phyloP scores from a whole-genome alignment of 768 basidiomycete genomes.

The Boletus sp. region DNA sequence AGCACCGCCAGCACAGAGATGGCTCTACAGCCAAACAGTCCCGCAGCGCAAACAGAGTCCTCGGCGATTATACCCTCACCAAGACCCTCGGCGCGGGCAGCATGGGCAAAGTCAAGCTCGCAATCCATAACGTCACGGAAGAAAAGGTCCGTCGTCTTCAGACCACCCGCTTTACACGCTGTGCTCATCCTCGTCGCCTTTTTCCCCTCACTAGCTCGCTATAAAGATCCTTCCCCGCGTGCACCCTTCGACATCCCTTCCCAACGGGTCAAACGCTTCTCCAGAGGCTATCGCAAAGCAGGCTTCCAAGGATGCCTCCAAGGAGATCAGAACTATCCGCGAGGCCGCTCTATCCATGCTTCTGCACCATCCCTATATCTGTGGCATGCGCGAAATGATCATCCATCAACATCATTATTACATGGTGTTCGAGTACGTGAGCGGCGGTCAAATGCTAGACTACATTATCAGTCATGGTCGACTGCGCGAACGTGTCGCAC shows the following conservation, averaged over 20 bases:
- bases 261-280: slow-evolving; percentile 44
- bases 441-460: slow-evolving; percentile 99
- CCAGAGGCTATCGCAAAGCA: slow-evolving; percentile 71
- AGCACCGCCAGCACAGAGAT: slow-evolving; percentile 31
- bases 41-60: slow-evolving; percentile 47
- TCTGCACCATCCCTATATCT: slow-evolving; percentile 97
- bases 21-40: slow-evolving; percentile 36
- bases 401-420: slow-evolving; percentile 98
- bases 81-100: slow-evolving; percentile 97
- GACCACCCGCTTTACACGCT: background rate
- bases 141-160: slow-evolving; percentile 72
- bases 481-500: slow-evolving; percentile 89
- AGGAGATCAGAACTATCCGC: slow-evolving; percentile 93
- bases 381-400: slow-evolving; percentile 99
- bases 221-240: slow-evolving; percentile 97
- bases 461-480: slow-evolving; percentile 99
- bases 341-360: slow-evolving; percentile 95
- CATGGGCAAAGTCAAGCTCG: slow-evolving; percentile 99
- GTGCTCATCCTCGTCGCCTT: slow-evolving; percentile 10
- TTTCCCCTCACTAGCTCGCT: slow-evolving; percentile 63
- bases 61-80: slow-evolving; percentile 94
- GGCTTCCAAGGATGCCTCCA: slow-evolving; percentile 86
- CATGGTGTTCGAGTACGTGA: slow-evolving; percentile 99
- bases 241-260: slow-evolving; percentile 54
- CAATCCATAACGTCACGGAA: slow-evolving; percentile 80